phyloP scores from a whole-genome alignment of 2,329 filamentous ascomycete species.

The Botrytis deweyae region DNA sequence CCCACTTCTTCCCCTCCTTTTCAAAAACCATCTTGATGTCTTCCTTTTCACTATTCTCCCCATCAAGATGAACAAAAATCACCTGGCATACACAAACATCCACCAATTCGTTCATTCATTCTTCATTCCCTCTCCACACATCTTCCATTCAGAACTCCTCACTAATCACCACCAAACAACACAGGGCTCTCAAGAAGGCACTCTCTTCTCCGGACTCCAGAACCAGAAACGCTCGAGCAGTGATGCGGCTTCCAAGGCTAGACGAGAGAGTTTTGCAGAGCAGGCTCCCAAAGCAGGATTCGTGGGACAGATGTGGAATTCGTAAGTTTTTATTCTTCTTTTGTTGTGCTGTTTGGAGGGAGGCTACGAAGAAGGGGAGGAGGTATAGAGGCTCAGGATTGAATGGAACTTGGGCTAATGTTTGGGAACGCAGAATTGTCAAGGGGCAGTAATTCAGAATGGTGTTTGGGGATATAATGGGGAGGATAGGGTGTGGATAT shows the following conservation, averaged over 20 bases:
- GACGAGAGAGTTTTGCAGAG: slow-evolving; percentile 47
- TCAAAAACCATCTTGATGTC: background rate
- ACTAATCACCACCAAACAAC: background rate
- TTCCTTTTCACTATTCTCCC: background rate
- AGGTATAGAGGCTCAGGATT: background rate
- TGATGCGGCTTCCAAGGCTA: slow-evolving; percentile 40
- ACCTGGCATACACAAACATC: background rate
- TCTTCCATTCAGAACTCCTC: too few relatives aligned
- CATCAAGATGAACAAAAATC: background rate
- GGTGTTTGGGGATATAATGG: background rate
- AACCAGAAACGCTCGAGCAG: slow-evolving; percentile 46
- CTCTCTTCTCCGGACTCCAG: slow-evolving; percentile 42
- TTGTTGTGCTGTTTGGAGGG: background rate
- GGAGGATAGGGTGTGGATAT: background rate
- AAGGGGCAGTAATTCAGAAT: background rate
- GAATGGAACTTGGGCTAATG: background rate
- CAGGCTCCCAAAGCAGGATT: slow-evolving; percentile 43
- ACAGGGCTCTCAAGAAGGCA: slow-evolving; percentile 27
- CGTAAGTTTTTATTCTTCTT: slow-evolving; percentile 31
- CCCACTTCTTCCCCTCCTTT: background rate
- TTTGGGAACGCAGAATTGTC: background rate
- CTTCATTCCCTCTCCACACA: background rate
- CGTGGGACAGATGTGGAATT: slow-evolving; percentile 39
- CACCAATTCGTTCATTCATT: background rate
- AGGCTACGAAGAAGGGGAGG: background rate